Conservation (phyloP, 2,329 filamentous ascomycete species). For the Phaeosphaeriaceae sp. region DNA sequence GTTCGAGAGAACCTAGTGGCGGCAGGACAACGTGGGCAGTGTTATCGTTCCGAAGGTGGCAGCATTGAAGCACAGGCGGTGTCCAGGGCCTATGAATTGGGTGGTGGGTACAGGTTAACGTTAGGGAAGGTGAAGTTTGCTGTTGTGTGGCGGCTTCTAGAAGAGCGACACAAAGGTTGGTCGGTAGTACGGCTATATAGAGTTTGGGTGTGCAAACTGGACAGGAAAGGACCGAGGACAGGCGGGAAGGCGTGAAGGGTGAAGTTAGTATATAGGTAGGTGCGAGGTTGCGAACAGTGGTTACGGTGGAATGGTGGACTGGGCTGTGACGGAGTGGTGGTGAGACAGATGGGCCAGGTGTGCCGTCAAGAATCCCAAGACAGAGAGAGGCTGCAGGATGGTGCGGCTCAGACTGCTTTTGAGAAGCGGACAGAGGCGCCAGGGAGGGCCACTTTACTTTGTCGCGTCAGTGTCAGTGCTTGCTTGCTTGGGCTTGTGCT, state of each 20-base stretch:
- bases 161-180: constrained; percentile 40
- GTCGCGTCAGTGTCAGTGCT: constrained; percentile 15
- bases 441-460: constrained; percentile 16
- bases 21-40: constrained; percentile 26
- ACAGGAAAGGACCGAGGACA: constrained; percentile 5
- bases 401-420: constrained; percentile 49
- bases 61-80: constrained; percentile 35
- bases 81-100: constrained; percentile 7
- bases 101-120: no score
- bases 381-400: constrained; percentile 23
- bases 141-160: constrained; percentile 37
- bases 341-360: constrained; percentile 28
- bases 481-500: constrained; percentile 5
- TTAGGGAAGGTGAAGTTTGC: constrained; percentile 20
- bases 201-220: constrained; percentile 8
- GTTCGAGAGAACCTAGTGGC: constrained; percentile 43
- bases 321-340: constrained; percentile 9
- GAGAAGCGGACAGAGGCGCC: constrained; percentile 34
- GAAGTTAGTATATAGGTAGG: constrained; percentile 11
- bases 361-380: constrained; percentile 25
- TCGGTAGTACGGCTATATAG: constrained; percentile 12
- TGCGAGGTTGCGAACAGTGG: constrained; percentile 6
- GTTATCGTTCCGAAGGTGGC: constrained; percentile 28
- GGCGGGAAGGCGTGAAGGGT: constrained; percentile 9
- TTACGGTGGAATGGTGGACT: constrained; percentile 3